phyloP scores from a whole-genome alignment of 768 basidiomycete genomes.

The Auricularia cornea region DNA sequence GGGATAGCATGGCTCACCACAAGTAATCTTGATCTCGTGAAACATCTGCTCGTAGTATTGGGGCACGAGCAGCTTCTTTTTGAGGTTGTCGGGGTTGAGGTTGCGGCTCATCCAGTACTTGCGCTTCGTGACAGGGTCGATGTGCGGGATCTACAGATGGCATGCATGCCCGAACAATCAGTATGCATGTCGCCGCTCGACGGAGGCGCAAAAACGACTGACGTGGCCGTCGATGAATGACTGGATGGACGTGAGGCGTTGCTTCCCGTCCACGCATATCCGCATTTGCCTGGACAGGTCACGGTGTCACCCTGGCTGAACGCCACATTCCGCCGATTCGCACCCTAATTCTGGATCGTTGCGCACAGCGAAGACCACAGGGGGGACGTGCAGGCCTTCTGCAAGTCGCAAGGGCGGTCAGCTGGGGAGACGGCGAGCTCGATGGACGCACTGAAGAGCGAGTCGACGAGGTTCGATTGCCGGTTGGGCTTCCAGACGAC shows the following conservation, averaged over 20 bases:
- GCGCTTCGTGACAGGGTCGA: background rate
- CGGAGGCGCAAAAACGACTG: no score
- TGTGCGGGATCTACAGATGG: background rate
- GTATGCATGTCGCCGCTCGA: no score
- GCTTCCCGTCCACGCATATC: conserved; percentile 47
- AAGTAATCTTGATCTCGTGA: background rate
- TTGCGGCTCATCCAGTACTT: background rate
- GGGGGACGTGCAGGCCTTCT: background rate
- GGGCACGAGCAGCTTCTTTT: background rate
- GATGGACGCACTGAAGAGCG: background rate
- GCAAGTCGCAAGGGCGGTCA: no score
- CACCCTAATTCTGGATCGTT: background rate
- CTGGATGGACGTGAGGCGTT: conserved; percentile 40
- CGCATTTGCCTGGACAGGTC: conserved; percentile 14
- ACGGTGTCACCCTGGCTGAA: background rate
- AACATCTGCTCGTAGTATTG: background rate
- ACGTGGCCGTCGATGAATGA: conserved; percentile 41
- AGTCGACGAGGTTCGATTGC: conserved; percentile 2
- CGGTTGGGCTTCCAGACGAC: background rate
- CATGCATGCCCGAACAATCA: no score
- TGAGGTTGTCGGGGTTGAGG: background rate
- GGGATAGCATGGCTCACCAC: no score
- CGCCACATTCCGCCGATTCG: background rate
- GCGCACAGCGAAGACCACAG: background rate
- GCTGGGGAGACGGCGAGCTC: background rate